Base-by-base conservation (phyloP, 192 early-diverging fungal species). In the Lobosporangium transversale region DNA sequence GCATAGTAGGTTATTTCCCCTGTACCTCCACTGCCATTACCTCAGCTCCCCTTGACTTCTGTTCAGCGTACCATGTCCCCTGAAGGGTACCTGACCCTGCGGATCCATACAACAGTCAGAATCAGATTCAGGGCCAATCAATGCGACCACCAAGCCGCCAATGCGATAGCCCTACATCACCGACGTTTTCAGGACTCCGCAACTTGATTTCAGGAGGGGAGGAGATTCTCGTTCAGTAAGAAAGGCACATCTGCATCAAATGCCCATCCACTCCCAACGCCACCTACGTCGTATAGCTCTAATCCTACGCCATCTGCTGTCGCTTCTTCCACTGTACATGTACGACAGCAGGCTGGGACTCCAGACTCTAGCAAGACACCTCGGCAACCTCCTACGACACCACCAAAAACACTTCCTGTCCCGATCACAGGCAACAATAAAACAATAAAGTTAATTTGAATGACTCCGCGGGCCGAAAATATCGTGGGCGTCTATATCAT, bases 141-240 rank as follows among this genome's bases (percentile, higher is more conserved):
- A 27, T 4, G 23, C 54, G 70, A 11, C 70, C 63, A 2, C 31
- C 70, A 14, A 75, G 70, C 42, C 70, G 70, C 15, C 70, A 75
- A 20, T 51, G 49, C 2, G 63, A 75, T n/a, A 66, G 45, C 27
- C 58, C 63, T 10, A 65, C 50, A 1, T 66, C 70, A 5, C 63
- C 70, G 11, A 59, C 70, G 21, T 55, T 66, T 0, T 59, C 62
- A 2, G 63, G 63, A 14, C n/a, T 75, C 24, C 43, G 70, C 26
- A 75, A 60, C 51, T 31, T 75, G 31, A 55, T 66, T 12, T 44
- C 70, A 2, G 51, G 62, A 9, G 62, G 59, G 56, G 11, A 65
- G 58, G 14, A 23, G 70, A 23, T 66, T 75, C 44, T 75, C 70
- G 0, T 65, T 75, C 42, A 29, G 62, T 40, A 75, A 75, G 23